phyloP scores from a whole-genome alignment of 2,329 filamentous ascomycete genomes.

The Pyrenophora tritici-repentis region DNA sequence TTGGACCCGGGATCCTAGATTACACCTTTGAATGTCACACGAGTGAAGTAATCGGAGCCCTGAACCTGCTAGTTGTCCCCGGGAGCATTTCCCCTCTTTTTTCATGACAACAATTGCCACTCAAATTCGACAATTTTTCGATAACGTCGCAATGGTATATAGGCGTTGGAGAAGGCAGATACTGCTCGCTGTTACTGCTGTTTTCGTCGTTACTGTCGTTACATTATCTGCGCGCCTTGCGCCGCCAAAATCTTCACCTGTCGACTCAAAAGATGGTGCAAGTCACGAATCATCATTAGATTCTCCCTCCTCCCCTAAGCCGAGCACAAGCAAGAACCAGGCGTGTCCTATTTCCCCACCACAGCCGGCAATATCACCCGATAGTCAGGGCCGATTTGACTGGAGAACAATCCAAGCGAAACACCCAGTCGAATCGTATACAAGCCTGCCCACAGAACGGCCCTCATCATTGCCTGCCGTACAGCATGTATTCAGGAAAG shows the following conservation, averaged over 20 bases:
- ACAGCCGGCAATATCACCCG: not conserved
- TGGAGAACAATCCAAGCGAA: not conserved
- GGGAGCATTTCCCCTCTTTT: too few relatives aligned
- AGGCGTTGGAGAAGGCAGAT: not conserved
- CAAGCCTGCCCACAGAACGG: not conserved
- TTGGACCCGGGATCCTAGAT: too few relatives aligned
- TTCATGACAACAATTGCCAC: not conserved
- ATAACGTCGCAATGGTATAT: not conserved
- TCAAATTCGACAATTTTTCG: not conserved
- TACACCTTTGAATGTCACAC: too few relatives aligned
- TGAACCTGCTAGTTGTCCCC: too few relatives aligned
- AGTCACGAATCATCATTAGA: not conserved
- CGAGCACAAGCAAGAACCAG: not conserved
- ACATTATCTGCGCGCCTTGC: not conserved
- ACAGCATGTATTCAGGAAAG: not conserved
- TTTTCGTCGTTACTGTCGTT: not conserved
- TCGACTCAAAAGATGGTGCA: not conserved
- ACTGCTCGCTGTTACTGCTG: not conserved
- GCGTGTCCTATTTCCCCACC: not conserved
- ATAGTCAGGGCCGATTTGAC: not conserved
- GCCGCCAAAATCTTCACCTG: not conserved
- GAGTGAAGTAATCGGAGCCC: too few relatives aligned
- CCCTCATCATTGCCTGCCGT: not conserved
- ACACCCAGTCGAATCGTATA: constrained; percentile 15
- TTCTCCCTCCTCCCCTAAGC: too few relatives aligned